Base-by-base conservation (phyloP, 1,284 basidiomycete species). In the Apiotrichum sp. region DNA sequence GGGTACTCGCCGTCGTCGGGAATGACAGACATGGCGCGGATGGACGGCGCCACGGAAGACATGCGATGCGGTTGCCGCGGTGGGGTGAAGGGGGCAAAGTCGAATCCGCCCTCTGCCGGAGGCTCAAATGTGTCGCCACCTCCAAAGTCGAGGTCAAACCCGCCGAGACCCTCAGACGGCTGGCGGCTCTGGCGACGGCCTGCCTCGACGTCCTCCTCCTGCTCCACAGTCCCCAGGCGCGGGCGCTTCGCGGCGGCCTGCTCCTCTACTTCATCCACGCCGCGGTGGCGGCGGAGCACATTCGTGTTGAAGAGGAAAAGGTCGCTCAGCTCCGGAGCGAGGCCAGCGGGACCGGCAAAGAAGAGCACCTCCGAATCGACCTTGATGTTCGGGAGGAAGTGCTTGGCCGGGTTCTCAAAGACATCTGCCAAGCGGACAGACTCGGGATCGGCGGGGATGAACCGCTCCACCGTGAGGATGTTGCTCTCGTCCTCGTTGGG, bases 341-440 rank as follows among this genome's bases (percentile, higher is more conserved):
- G 62, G 0, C 71, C 72, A 32, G 92, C 77, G 3, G 88, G 89
- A 0, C 86, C 91, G 46, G 86, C 87, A 65, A 83, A 88, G 71
- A 92, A 85, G 74, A 85, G 86, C 5, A 75, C 71, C 10, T 83
- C 84, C 14, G 84, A 86, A 45, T 83, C 81, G 7, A 84, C 78
- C 5, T 85, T 86, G 40, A 82, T 78, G 1, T 84, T 88, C 1
- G 92, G 90, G 49, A 93, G 76, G 77, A 95, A 93, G 70, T 93
- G 86, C 3, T 85, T 79, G 2, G 88, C 77, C 13, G 92, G 92
- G 66, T 96, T 89, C 31, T 86, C 84, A 39, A 88, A 84, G 65
- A 95, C 90, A 67, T 88, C 85, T 50, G 88, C 80, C 8, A 95
- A 80, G 29, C 86, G 85, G 81, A 91, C 85, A 52, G 90, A 83